Evolutionary conservation across 805 yeast genomes (phyloP).

Genomic region (Myxozyma melibiosi): DNA sequence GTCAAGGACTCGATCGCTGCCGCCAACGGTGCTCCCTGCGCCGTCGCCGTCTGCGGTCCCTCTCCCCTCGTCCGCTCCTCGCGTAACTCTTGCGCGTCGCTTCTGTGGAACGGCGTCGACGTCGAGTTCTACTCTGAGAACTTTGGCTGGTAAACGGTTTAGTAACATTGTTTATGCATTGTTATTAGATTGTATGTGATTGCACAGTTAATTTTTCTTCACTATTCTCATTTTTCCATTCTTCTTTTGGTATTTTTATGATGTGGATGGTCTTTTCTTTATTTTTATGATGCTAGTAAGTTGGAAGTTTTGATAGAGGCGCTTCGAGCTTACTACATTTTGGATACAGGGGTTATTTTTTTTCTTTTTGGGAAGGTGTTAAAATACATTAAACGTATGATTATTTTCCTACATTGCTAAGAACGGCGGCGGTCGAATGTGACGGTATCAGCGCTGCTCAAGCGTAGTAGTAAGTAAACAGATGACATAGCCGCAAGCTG

Average conservation of each 20-base stretch:
- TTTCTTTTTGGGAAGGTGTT: neutral
- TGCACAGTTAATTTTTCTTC: neutral
- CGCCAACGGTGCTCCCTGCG: conserved; percentile 29
- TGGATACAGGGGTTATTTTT: neutral
- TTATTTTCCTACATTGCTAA: neutral
- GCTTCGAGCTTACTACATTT: neutral
- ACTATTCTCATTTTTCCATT: neutral
- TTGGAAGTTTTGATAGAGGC: neutral
- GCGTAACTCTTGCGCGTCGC: conserved; percentile 36
- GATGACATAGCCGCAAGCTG: too few species aligned
- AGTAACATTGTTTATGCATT: neutral
- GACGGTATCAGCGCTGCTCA: too few species aligned
- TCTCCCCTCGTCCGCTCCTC: conserved; percentile 37
- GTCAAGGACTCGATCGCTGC: conserved; percentile 31
- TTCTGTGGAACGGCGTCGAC: conserved; percentile 35
- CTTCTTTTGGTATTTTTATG: neutral
- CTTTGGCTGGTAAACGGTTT: conserved; percentile 39
- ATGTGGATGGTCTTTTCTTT: neutral
- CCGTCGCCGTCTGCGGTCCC: conserved; percentile 41
- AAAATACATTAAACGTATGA: neutral
- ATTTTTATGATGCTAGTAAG: neutral
- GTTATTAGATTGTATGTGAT: conserved; percentile 1
- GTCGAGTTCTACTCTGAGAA: conserved; percentile 39
- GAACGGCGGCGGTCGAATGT: too few species aligned
- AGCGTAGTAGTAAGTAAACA: too few species aligned